Base-by-base conservation (phyloP, 2,329 filamentous ascomycete species). In the Fusarium brachygibbosum region DNA sequence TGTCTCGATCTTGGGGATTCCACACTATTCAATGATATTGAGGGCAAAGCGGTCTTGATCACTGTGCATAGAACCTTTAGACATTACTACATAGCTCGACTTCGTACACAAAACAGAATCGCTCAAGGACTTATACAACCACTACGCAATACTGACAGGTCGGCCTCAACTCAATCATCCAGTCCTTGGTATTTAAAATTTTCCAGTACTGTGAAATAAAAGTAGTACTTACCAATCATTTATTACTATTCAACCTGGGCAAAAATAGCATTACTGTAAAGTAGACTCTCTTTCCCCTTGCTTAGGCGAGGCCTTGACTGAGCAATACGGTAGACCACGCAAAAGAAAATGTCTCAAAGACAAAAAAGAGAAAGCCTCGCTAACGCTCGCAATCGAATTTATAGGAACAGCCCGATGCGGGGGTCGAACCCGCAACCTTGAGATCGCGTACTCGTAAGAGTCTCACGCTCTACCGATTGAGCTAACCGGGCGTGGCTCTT, bases 391-490 rank as follows among this genome's bases (percentile, higher is more conserved):
- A 68, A 69, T 70, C 68, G 68, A 63, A 65, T 37, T 46, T 53
- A 25, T 79, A 79, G 77, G 77, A 79, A 79, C 40, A 79, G 78
- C 78, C 78, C 78, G 75, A 80, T 78, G 79, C 78, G 79, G 79
- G 79, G 79, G 78, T 84, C 83, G 83, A 85, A 87, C 85, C 83
- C 83, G 82, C 82, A 85, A 81, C 83, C 83, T 85, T 84, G 82
- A 85, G 84, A 84, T 85, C 51, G 75, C 58, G 75, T 68, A 74
- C 75, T 75, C 73, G 14, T 85, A 85, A 86, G 87, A 90, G 88
- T 89, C 87, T 88, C 84, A 89, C 87, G 87, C 87, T 90, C 87
- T 90, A 89, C 74, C 75, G 75, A 76, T 76, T 75, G 74, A 76
- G 72, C 74, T 74, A 75, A 74, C 72, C 74, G 79, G 76, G 41